phyloP scores from a whole-genome alignment of 164 flowering plant species.

The Magnolia officinalis region DNA sequence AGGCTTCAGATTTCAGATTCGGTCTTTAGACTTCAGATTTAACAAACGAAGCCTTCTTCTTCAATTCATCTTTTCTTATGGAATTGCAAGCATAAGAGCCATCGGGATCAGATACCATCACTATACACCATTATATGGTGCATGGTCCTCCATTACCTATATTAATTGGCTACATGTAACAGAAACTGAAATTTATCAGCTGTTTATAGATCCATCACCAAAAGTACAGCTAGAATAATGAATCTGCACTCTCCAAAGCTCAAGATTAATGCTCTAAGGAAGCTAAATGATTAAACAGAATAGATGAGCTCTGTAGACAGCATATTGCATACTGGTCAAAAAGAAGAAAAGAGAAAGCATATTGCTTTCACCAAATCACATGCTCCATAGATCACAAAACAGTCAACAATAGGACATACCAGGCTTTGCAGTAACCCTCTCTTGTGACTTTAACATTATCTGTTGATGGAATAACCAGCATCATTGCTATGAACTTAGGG shows the following conservation, averaged over 20 bases:
- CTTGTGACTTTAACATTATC: conserved; percentile 97
- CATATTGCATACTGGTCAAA: not conserved
- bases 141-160: not conserved
- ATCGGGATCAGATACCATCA: too few relatives aligned
- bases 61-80: too few relatives aligned
- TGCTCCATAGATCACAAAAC: not conserved
- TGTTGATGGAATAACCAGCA: conserved; percentile 24
- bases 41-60: too few relatives aligned
- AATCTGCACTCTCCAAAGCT: not conserved
- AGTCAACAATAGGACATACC: conserved; percentile 43
- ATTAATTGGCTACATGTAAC: not conserved
- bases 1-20: too few relatives aligned
- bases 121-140: not conserved
- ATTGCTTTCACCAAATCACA: not conserved
- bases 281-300: not conserved
- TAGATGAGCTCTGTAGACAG: not conserved
- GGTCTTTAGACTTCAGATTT: too few relatives aligned
- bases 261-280: not conserved
- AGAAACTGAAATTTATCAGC: not conserved
- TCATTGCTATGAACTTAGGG: not conserved
- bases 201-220: not conserved
- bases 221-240: not conserved
- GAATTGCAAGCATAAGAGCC: too few relatives aligned
- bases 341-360: not conserved
- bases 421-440: conserved; percentile 74